Evolutionary conservation across 2,329 filamentous ascomycete genomes (phyloP).

Genomic region (Coniochaeta sp.): DNA sequence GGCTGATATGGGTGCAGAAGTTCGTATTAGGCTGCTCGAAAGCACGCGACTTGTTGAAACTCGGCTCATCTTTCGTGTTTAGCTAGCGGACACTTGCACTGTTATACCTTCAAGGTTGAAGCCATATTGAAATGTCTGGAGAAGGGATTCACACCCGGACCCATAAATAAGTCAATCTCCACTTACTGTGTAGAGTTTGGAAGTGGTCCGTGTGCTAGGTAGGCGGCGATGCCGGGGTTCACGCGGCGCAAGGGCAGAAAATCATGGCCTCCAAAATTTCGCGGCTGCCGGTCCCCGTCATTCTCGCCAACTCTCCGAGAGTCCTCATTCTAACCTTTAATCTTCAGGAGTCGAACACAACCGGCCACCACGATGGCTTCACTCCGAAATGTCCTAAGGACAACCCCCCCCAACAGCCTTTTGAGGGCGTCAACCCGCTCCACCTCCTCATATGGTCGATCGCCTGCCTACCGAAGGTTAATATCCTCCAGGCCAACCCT

Average conservation of each 20-base stretch:
- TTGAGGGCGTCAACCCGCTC: conserved; percentile 31
- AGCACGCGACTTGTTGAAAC: conserved; percentile 14
- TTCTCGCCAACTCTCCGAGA: conserved; percentile 8
- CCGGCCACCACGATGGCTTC: conserved; percentile 34
- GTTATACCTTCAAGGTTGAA: background rate
- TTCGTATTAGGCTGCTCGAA: conserved; percentile 12
- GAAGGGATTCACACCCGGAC: background rate
- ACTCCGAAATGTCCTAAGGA: conserved; percentile 31
- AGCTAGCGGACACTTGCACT: background rate
- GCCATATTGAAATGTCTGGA: background rate
- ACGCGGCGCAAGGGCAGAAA: conserved; percentile 1
- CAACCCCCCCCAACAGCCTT: conserved; percentile 33
- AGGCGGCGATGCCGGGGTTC: conserved; percentile 1
- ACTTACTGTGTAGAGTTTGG: background rate
- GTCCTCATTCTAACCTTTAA: conserved; percentile 19
- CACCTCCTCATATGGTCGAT: conserved; percentile 31
- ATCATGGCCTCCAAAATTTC: conserved; percentile 4
- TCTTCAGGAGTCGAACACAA: conserved; percentile 16
- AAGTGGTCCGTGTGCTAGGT: background rate
- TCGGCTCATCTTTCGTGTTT: conserved; percentile 11
- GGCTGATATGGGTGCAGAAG: conserved; percentile 5
- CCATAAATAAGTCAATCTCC: no score
- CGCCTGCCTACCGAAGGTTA: conserved; percentile 42
- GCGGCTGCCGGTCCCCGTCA: background rate
- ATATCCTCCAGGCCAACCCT: conserved; percentile 13